Conservation (phyloP, 108 stramenopile species). For the Discostella stelligeroides region DNA sequence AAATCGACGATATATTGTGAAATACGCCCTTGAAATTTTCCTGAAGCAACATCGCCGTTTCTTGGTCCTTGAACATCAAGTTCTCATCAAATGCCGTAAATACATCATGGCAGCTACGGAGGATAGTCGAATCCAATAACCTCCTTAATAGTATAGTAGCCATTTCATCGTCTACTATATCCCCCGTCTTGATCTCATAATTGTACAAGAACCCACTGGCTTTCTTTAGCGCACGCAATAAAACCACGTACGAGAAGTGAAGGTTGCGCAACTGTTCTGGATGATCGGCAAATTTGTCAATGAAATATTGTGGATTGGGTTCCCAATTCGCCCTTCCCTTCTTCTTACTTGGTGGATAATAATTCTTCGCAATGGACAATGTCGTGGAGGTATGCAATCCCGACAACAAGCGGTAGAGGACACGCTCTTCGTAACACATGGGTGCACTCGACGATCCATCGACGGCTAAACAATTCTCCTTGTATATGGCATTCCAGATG, state of each 20-base stretch:
- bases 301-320: slow-evolving; percentile 85
- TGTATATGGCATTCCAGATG: slow-evolving; percentile 92
- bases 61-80: slow-evolving; percentile 82
- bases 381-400: slow-evolving; percentile 92
- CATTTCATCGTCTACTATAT: slow-evolving; percentile 82
- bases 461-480: slow-evolving; percentile 87
- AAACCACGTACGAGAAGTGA: slow-evolving; percentile 93
- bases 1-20: slow-evolving; percentile 87
- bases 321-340: slow-evolving; percentile 76
- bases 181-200: slow-evolving; percentile 81
- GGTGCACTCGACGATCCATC: slow-evolving; percentile 36
- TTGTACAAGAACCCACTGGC: slow-evolving; percentile 73
- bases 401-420: slow-evolving; percentile 86
- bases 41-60: slow-evolving; percentile 60
- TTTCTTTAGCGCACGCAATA: slow-evolving; percentile 86
- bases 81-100: slow-evolving; percentile 95
- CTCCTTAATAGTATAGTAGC: slow-evolving; percentile 69
- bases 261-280: slow-evolving; percentile 92
- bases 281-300: slow-evolving; percentile 76
- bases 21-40: slow-evolving; percentile 92
- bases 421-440: slow-evolving; percentile 92
- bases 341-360: slow-evolving; percentile 86
- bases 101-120: slow-evolving; percentile 74
- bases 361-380: slow-evolving; percentile 87
- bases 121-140: slow-evolving; percentile 78